Conservation (phyloP, 352 stramenopile genomes). For the Phytophthora cajani region DNA sequence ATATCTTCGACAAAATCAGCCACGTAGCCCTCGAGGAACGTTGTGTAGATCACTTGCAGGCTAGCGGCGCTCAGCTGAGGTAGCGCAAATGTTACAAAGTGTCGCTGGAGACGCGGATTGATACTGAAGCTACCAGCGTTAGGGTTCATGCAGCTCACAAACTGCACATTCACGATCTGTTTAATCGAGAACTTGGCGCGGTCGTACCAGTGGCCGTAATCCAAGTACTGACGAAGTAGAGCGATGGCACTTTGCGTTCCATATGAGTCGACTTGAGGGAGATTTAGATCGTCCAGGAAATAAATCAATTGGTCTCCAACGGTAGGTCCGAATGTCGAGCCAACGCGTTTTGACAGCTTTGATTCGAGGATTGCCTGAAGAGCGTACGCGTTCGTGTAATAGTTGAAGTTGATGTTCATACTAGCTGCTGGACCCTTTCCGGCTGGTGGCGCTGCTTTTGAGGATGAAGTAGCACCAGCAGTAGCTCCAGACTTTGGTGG, state of each 20-base stretch:
- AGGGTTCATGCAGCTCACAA: slow-evolving; percentile 96
- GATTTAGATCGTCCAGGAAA: slow-evolving; percentile 97
- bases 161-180: slow-evolving; percentile 94
- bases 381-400: slow-evolving; percentile 73
- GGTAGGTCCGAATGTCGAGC: slow-evolving; percentile 78
- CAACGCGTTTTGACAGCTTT: slow-evolving; percentile 91
- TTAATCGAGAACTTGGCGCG: slow-evolving; percentile 93
- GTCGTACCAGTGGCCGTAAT: slow-evolving; percentile 96
- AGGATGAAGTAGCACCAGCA: slow-evolving; percentile 21
- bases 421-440: slow-evolving; percentile 48
- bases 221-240: slow-evolving; percentile 94
- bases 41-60: slow-evolving; percentile 95
- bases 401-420: slow-evolving; percentile 89
- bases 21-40: slow-evolving; percentile 95
- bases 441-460: slow-evolving; percentile 20
- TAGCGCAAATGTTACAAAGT: slow-evolving; percentile 96
- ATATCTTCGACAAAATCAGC: slow-evolving; percentile 95
- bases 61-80: slow-evolving; percentile 85
- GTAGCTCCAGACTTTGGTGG: slow-evolving; percentile 23
- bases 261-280: slow-evolving; percentile 95
- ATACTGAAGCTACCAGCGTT: slow-evolving; percentile 93
- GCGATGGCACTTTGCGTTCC: slow-evolving; percentile 94
- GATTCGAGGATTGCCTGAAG: slow-evolving; percentile 89
- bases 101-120: slow-evolving; percentile 94
- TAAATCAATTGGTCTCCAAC: slow-evolving; percentile 91